Evolutionary conservation across 2,329 filamentous ascomycete species (phyloP), one percentile per base, ranked within the genome.

Genomic region (Fusarium anthophilum): DNA sequence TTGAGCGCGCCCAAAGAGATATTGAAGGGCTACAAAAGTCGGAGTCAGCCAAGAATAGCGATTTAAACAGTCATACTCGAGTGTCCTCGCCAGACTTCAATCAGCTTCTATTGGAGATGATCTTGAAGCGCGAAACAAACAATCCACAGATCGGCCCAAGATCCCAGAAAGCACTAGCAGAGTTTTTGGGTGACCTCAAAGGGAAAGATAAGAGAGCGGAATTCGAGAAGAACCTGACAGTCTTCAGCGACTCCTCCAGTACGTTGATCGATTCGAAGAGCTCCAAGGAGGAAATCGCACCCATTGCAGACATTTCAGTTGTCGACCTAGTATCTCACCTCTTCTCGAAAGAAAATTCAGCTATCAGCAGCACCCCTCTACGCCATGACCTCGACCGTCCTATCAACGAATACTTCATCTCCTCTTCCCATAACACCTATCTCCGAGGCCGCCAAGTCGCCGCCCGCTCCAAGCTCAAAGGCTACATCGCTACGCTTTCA

Each of bases 371-470:
- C 8, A 7, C 7, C 3, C 20, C 24, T 2, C 4, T 1, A 0
- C 3, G 17, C 1, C 44, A 50, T 6, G 11, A 60, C 7, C 39
- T 74, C 8, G 20, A 71, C 5, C 44, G 4, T 8, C 71, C 71
- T 0, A 50, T 74, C 9, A 74, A 74, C 12, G 45, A 73, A 20
- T 74, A 73, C 11, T 74, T 72, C 3, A 74, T 71, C 8, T 71
- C 66, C 1, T 68, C 61, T 15, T 73, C 71, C 3, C 71, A 74
- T 11, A 73, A 74, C 24, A 74, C 70, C 15, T 74, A 74, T 11
- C 57, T 73, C 0, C n/a, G 62, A 1, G 62, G 71, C 4, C 70
- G 71, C 2, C 70, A 73, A 30, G 47, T 74, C 3, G 58, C 64
- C 4, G 53, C 71, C 0, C 66, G 66, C 2, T 73, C 66, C 4